Evolutionary conservation across 2,329 filamentous ascomycete genomes (phyloP).

Genomic region (Coleophoma cylindrospora): DNA sequence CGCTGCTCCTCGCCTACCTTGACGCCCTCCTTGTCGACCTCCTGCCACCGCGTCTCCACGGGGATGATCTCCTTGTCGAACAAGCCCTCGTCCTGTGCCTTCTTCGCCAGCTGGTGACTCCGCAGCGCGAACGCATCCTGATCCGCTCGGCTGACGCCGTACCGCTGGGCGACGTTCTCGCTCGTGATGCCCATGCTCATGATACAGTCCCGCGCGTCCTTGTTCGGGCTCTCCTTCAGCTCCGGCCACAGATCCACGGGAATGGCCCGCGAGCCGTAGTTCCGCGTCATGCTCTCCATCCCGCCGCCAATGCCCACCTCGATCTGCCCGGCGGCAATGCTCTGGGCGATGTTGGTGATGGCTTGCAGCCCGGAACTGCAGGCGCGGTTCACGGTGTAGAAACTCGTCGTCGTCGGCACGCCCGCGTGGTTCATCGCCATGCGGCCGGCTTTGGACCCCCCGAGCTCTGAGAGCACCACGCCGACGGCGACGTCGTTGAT

Average conservation of each 20-base stretch:
- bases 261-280: constrained; percentile 82
- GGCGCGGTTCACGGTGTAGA: constrained; percentile 86
- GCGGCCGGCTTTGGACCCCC: constrained; percentile 82
- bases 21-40: constrained; percentile 55
- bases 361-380: constrained; percentile 76
- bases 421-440: constrained; percentile 88
- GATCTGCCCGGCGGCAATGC: constrained; percentile 71
- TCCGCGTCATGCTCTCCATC: constrained; percentile 95
- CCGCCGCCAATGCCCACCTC: constrained; percentile 76
- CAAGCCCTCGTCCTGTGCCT: constrained; percentile 61
- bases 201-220: constrained; percentile 78
- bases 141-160: constrained; percentile 66
- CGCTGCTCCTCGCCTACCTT: constrained; percentile 49
- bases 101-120: constrained; percentile 68
- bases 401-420: constrained; percentile 64
- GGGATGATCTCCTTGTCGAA: constrained; percentile 80
- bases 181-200: constrained; percentile 92
- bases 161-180: constrained; percentile 80
- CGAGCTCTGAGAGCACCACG: constrained; percentile 85
- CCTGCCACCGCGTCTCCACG: constrained; percentile 65
- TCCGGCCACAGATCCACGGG: constrained; percentile 76
- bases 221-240: constrained; percentile 55
- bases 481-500: constrained; percentile 83
- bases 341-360: constrained; percentile 67
- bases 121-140: constrained; percentile 79